A percentile compares a stretch with the other conserved stretches of the same genome.
Conservation (phyloP, 768 basidiomycete genomes). For the Lactarius evosmus region DNA sequence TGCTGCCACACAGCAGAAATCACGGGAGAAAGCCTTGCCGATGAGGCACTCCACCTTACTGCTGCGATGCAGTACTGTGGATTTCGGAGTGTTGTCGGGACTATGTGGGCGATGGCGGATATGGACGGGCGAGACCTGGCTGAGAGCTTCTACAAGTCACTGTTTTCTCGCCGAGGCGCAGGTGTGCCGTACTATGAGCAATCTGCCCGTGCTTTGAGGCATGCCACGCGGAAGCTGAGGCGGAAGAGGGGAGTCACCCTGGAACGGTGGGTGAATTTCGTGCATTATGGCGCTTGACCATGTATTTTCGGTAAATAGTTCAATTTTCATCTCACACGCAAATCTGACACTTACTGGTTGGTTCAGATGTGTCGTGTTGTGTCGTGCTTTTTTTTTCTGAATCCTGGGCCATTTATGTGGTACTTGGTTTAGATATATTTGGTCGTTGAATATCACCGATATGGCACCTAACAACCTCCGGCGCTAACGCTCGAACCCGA, state of each 20-base stretch:
- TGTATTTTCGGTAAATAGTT: too few relatives aligned
- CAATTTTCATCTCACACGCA: too few relatives aligned
- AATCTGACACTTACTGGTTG: too few relatives aligned
- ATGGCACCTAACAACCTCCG: too few relatives aligned
- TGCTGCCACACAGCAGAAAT: conserved; percentile 13
- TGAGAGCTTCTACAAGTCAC: conserved; percentile 6
- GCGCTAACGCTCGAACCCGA: too few relatives aligned
- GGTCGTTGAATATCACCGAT: too few relatives aligned
- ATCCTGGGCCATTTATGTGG: too few relatives aligned
- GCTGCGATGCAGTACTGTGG: conserved; percentile 23
- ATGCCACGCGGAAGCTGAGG: conserved; percentile 3
- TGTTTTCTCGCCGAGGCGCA: neutral
- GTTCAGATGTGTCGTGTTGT: neutral
- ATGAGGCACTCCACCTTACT: conserved; percentile 21
- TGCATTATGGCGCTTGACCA: conserved; percentile 14
- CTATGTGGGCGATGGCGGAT: conserved; percentile 26
- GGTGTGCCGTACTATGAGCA: neutral
- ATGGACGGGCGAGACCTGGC: conserved; percentile 18
- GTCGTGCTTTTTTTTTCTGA: too few relatives aligned
- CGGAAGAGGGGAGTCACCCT: neutral
- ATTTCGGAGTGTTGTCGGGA: conserved; percentile 20
- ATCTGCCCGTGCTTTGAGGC: neutral
- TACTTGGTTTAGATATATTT: too few relatives aligned
- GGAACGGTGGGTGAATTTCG: conserved; percentile 16
- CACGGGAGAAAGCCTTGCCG: neutral